A percentile compares a stretch with the other conserved stretches of the same genome.
These are phyloP conservation scores for Plasmodium cynomolgi DNA, from an alignment of 169 alveolate genomes.

Conservation along the genomic window DNA sequence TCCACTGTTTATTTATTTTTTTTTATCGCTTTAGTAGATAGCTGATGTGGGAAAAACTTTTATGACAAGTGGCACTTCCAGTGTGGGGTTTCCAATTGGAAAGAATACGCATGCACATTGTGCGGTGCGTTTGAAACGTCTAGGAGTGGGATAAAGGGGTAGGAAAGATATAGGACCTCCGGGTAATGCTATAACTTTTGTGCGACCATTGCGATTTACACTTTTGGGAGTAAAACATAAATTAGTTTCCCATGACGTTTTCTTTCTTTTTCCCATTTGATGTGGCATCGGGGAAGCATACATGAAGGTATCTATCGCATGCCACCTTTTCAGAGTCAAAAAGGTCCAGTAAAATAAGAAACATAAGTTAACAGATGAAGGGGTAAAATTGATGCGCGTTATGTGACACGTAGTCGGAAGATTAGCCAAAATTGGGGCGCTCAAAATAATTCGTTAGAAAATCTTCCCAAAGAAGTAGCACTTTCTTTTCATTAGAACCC, in stretches of 20 bases:
- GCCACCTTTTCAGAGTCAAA: neutral
- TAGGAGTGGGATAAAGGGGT: neutral
- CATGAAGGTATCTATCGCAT: neutral
- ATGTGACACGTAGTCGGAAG: neutral
- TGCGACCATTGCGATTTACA: neutral
- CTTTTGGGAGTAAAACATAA: neutral
- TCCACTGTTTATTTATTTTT: neutral
- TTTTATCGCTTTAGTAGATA: neutral
- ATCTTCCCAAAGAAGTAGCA: neutral
- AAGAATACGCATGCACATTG: neutral
- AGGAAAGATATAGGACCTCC: neutral
- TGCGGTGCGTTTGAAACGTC: neutral
- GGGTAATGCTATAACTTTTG: neutral
- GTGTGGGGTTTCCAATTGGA: neutral
- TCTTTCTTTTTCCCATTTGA: neutral
- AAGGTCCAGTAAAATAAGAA: neutral
- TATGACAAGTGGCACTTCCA: neutral
- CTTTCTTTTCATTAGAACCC: neutral
- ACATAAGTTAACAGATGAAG: neutral
- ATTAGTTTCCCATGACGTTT: neutral
- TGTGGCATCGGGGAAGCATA: neutral
- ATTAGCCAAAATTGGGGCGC: neutral
- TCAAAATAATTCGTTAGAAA: neutral
- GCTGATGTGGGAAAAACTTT: neutral
- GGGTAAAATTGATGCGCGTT: neutral